Conservation (phyloP, 345 rosid genomes). For the Trapa incisa region DNA sequence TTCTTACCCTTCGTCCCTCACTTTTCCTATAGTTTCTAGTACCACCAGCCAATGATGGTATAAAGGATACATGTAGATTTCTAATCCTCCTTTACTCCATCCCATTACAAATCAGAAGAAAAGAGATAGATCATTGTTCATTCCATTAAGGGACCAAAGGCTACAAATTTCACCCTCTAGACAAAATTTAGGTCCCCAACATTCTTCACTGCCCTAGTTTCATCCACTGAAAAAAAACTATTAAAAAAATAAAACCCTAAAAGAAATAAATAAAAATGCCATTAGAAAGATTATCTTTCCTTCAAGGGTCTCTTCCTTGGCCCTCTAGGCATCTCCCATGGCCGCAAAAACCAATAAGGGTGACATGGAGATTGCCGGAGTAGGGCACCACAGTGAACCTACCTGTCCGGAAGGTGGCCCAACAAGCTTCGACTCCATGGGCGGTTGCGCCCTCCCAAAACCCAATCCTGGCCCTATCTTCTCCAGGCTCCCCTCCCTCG, state of each 20-base stretch:
- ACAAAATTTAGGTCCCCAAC: slow-evolving; percentile 12
- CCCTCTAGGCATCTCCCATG: slow-evolving; percentile 46
- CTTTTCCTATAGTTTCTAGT: too few species aligned
- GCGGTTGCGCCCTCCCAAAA: slow-evolving; percentile 32
- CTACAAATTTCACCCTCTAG: neutral
- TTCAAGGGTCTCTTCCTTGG: neutral
- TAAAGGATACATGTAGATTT: too few species aligned
- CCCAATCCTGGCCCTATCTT: slow-evolving; percentile 25
- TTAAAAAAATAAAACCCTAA: slow-evolving; percentile 5
- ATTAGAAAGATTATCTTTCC: too few species aligned
- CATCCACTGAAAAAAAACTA: slow-evolving; percentile 7
- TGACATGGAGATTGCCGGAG: slow-evolving; percentile 40
- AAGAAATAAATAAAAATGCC: too few species aligned
- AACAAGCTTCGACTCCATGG: neutral
- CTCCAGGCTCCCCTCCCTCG: slow-evolving; percentile 61
- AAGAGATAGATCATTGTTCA: too few species aligned
- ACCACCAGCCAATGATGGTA: too few species aligned
- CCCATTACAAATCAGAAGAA: too few species aligned
- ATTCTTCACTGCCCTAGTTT: slow-evolving; percentile 10
- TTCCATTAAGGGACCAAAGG: too few species aligned
- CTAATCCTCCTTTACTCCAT: too few species aligned
- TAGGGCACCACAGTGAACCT: slow-evolving; percentile 35
- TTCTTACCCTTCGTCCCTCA: too few species aligned
- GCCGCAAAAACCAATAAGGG: slow-evolving; percentile 64
- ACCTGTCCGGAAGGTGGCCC: neutral